Conservation (phyloP, 768 basidiomycete genomes). For the Trametes sanguinea region DNA sequence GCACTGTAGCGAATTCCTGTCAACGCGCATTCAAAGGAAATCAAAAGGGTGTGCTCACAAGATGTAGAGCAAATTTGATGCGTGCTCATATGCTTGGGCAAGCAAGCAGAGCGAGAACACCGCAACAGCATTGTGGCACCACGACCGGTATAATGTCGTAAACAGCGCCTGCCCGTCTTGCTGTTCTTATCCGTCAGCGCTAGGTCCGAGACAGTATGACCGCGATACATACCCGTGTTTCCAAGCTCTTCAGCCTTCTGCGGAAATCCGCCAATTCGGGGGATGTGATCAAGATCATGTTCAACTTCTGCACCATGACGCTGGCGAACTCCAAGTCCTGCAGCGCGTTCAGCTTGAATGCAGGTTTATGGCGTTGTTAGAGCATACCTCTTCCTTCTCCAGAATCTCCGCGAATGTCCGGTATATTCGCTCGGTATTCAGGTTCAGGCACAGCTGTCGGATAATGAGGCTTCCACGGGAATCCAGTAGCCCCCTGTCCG, state of each 20-base stretch:
- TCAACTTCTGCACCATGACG: slow-evolving; percentile 96
- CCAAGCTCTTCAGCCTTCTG: slow-evolving; percentile 87
- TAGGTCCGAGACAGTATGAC: neutral
- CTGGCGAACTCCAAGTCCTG: slow-evolving; percentile 98
- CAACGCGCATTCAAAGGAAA: neutral
- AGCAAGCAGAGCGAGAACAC: slow-evolving; percentile 95
- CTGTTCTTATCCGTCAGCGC: slow-evolving; percentile 34
- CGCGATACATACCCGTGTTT: slow-evolving; percentile 72
- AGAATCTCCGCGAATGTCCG: slow-evolving; percentile 94
- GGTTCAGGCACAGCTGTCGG: slow-evolving; percentile 87
- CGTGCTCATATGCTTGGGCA: slow-evolving; percentile 98
- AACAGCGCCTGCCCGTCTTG: slow-evolving; percentile 98
- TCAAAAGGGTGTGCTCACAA: slow-evolving; percentile 58
- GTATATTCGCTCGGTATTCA: slow-evolving; percentile 96
- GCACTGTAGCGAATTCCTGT: slow-evolving; percentile 55
- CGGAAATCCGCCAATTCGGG: slow-evolving; percentile 96
- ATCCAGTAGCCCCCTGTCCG: slow-evolving; percentile 87
- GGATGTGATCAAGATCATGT: slow-evolving; percentile 94
- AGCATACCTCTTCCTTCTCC: slow-evolving; percentile 91
- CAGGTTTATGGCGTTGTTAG: neutral
- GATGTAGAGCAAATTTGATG: slow-evolving; percentile 91
- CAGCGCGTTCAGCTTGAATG: neutral
- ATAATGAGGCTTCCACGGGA: slow-evolving; percentile 94
- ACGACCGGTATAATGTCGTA: slow-evolving; percentile 90
- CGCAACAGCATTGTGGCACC: slow-evolving; percentile 98